Base-by-base conservation (phyloP, 2,329 filamentous ascomycete genomes). In the Diaporthe amygdali region DNA sequence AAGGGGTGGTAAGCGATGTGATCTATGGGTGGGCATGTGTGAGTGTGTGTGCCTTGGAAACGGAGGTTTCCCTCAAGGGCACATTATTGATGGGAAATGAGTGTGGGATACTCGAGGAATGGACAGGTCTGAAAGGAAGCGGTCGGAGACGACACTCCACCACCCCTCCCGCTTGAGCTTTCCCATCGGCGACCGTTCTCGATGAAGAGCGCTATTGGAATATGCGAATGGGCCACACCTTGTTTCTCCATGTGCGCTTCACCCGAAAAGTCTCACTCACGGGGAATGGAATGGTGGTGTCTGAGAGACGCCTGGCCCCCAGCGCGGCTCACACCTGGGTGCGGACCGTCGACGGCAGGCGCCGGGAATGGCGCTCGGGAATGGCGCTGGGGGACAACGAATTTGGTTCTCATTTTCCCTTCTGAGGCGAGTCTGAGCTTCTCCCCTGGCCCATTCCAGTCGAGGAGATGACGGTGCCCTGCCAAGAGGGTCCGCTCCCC, bases 231-330 rank as follows among this genome's bases (percentile, higher is more conserved):
- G 14, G 15, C 7, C 12, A 34, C 39, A 34, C 20, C 27, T 63
- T 63, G 41, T 47, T 25, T 34, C 20, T 34, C 17, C 9, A 52
- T 52, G 32, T 5, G 5, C 8, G 10, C 27, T 30, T 30, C 49
- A 17, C 49, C 49, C 15, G n/a, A 47, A 3, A 1, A n/a, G n/a
- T n/a, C 32, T 4, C 17, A 63, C 25, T 10, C 20, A 63, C 41
- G 56, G 41, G 41, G n/a, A 34, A 47, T 63, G 56, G 56, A 63
- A 63, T 63, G 56, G 56, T 47, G 56, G 5, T 63, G 56, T 63
- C 56, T 32, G 25, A 47, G 56, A 34, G 27, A 22, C 56, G 27
- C 55, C 52, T 2, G 54, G 2, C 17, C 9, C n/a, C 22, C 52
- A 34, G 7, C 3, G 51, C 32, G 51, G 51, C 51, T 37, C 51